These are phyloP conservation scores for Aspergillus fumigatiaffinis DNA, from an alignment of 2,329 filamentous ascomycete genomes.

Conservation along the genomic window DNA sequence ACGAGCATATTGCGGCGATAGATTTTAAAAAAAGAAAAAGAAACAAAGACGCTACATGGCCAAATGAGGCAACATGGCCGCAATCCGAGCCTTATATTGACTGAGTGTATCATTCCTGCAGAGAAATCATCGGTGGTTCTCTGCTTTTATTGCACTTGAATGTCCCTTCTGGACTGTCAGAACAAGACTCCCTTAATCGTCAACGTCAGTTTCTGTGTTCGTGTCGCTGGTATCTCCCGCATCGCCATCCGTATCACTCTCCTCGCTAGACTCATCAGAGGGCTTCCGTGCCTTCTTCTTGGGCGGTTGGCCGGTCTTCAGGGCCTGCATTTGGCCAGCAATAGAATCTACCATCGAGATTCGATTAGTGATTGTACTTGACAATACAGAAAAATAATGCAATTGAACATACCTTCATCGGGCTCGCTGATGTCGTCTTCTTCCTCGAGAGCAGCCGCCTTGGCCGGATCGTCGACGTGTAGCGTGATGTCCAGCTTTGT, in stretches of 20 bases:
- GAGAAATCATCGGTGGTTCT: neutral
- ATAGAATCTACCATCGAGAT: slow-evolving; percentile 64
- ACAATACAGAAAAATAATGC: slow-evolving; percentile 3
- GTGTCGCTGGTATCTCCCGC: slow-evolving; percentile 55
- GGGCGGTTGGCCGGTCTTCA: slow-evolving; percentile 64
- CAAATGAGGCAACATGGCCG: neutral
- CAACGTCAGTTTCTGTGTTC: slow-evolving; percentile 72
- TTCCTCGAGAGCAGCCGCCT: slow-evolving; percentile 72
- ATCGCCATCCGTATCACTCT: slow-evolving; percentile 62
- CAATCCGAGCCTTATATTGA: neutral
- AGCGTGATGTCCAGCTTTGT: slow-evolving; percentile 87
- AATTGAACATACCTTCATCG: slow-evolving; percentile 74
- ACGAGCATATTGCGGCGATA: neutral
- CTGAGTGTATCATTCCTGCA: neutral
- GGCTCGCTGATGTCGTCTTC: slow-evolving; percentile 98
- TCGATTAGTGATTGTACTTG: slow-evolving; percentile 24
- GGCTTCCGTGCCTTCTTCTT: slow-evolving; percentile 57
- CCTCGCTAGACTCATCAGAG: slow-evolving; percentile 59
- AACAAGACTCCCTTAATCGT: slow-evolving; percentile 48
- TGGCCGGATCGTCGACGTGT: slow-evolving; percentile 81
- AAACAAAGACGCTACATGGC: neutral
- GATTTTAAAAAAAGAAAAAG: neutral
- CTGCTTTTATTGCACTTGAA: neutral
- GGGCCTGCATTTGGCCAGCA: slow-evolving; percentile 82
- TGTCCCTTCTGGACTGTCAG: neutral